Evolutionary conservation across 306 rosid species (phyloP), one percentile per base, ranked within the genome.

Genomic region (Luffa aegyptiaca): DNA sequence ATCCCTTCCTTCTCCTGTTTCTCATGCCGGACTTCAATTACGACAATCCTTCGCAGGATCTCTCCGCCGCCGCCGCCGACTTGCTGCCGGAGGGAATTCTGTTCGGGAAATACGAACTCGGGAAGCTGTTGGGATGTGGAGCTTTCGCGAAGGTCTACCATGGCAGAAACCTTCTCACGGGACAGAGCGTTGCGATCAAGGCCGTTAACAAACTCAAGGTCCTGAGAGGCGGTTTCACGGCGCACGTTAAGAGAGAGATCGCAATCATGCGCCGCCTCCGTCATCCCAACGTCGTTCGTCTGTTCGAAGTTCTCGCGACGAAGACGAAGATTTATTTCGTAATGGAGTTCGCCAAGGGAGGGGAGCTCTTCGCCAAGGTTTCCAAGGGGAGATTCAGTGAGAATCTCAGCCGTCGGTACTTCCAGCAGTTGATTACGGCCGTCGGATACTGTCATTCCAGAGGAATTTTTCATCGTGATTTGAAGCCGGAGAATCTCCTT

Each of bases 81-180:
- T 71, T 37, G 10, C 2, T 46, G 13, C 21, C 59, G 6, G 69
- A 76, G 0, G 3, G 17, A 3, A 78, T 37, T 12, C 51, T 88
- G 72, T 88, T 88, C 80, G 91, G 91, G 1, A 86, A 86, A 37
- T 95, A 95, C 85, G 84, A 88, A 63, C 31, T 92, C 1, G 82
- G 85, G 2, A 82, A 63, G 72, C 79, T 95, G 2, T 75, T 95
- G 0, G 98, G 98, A 0, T 58, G 82, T 4, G 98, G 98, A 2
- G 95, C 97, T 0, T 91, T 86, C 48, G 97, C 92, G 0, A 95
- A 91, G 83, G 98, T 95, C 8, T 95, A 90, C 82, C 93, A 90
- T 71, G 98, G 92, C 10, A 81, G 87, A 17, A 75, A 86, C 45
- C 37, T 91, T 11, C 6, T 5, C 2, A 86, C 85, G 0, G 91